Evolutionary conservation across 2,329 filamentous ascomycete genomes (phyloP), one percentile per base, ranked within the genome.

Genomic region (Fusarium foetens): DNA sequence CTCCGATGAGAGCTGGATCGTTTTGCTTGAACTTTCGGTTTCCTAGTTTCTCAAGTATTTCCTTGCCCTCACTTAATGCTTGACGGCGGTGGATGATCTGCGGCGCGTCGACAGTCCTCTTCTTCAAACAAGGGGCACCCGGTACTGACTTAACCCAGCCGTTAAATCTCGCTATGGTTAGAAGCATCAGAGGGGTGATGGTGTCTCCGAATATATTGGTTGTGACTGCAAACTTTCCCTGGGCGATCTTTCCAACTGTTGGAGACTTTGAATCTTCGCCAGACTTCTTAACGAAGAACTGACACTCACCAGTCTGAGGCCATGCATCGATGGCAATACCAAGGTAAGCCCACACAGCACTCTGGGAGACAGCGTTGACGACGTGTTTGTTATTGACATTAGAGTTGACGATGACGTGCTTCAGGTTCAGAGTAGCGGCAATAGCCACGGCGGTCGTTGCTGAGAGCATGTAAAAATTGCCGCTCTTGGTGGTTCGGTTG

Each of bases 241-340:
- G 23, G 5, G 53, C 10, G 9, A 39, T 7, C 23, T 42, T 63
- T n/a, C 53, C 36, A 9, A 60, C 23, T 10, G 8, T n/a, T 17
- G 60, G 54, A 17, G 19, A 13, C 6, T 43, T 19, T 21, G 25
- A 51, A 17, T 11, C 8, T 8, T 31, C 10, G 5, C 21, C 31
- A 8, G 23, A n/a, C 25, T 35, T 41, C n/a, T 60, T 63, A n/a
- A 63, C 54, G 16, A 60, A 59, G 43, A 63, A 63, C 6, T 35
- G 36, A 16, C 13, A 13, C 9, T 43, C 54, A 6, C 38, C 21
- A 13, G 39, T 29, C 27, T 38, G 13, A 12, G 54, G 12, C 54
- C 55, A 63, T 21, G 51, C 31, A 10, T 63, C 54, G 43, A 60
- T 51, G 3, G 60, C 60, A 23, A 48, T 12, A 19, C 54, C 54